Percentiles rank a stretch among this genome's conserved stretches.
These are phyloP conservation scores for Teratosphaeria epicoccoides DNA, from an alignment of 2,329 filamentous ascomycete species.

Conservation along the genomic window DNA sequence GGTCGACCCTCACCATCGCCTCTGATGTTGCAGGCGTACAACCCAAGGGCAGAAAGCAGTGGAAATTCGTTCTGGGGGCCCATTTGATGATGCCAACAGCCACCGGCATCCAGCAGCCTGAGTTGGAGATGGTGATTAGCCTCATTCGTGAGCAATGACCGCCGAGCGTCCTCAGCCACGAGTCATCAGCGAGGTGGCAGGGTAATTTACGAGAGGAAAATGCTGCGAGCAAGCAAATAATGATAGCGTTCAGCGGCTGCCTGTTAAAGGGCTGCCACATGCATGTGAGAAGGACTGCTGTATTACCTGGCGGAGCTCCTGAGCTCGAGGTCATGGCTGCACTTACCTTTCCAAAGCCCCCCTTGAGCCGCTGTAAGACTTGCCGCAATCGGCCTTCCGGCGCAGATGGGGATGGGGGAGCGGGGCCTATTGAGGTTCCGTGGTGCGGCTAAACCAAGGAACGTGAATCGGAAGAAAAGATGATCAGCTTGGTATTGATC, in stretches of 20 bases:
- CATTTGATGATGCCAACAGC: neutral
- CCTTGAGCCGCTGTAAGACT: neutral
- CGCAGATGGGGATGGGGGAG: neutral
- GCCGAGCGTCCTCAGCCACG: neutral
- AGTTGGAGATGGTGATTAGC: neutral
- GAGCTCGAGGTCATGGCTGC: neutral
- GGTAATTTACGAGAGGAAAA: neutral
- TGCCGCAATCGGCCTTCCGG: neutral
- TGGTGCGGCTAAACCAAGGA: neutral
- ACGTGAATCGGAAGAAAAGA: neutral
- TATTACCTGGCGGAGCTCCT: neutral
- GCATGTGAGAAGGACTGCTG: neutral
- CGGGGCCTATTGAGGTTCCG: neutral
- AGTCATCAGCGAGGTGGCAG: neutral
- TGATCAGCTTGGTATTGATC: neutral
- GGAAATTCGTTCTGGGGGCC: constrained; percentile 38
- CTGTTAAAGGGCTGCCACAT: neutral
- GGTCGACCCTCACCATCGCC: constrained; percentile 49
- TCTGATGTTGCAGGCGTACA: constrained; percentile 49
- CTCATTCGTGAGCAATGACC: neutral
- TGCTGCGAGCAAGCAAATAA: neutral
- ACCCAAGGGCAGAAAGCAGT: constrained; percentile 44
- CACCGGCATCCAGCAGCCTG: neutral
- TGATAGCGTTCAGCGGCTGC: neutral
- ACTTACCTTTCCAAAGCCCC: neutral